These are phyloP conservation scores for Pholiota adiposa DNA, from an alignment of 1,284 basidiomycete genomes.

Conservation along the genomic window DNA sequence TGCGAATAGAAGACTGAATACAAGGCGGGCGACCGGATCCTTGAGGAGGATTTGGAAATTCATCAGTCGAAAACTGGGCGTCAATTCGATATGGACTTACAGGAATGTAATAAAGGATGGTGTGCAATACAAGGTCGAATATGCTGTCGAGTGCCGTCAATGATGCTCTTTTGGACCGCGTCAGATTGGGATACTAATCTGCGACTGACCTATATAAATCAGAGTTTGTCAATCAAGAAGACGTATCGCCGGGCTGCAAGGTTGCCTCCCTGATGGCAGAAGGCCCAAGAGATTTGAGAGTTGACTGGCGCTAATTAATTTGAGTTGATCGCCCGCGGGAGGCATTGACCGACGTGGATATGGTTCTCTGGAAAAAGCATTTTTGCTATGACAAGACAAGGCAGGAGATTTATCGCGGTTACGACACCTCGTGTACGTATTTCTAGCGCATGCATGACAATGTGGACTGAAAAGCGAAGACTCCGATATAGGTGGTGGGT, in stretches of 20 bases:
- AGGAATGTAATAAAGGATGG: too few relatives aligned
- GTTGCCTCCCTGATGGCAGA: neutral
- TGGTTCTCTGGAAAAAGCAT: neutral
- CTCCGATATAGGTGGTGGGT: neutral
- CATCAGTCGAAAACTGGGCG: too few relatives aligned
- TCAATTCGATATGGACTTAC: too few relatives aligned
- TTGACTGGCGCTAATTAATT: neutral
- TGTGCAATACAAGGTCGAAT: neutral
- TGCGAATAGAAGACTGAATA: too few relatives aligned
- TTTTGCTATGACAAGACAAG: neutral
- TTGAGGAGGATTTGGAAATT: too few relatives aligned
- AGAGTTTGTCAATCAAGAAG: neutral
- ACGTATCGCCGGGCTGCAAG: neutral
- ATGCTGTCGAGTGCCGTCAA: too few relatives aligned
- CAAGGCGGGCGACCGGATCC: too few relatives aligned
- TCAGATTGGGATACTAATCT: neutral
- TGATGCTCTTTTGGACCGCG: too few relatives aligned
- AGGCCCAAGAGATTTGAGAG: neutral
- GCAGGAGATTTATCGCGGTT: neutral
- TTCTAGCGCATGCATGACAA: neutral
- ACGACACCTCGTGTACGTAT: neutral
- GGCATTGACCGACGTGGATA: neutral
- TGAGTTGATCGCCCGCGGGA: neutral
- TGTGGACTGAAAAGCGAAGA: neutral
- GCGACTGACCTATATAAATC: neutral